Base-by-base conservation (phyloP, 768 basidiomycete species). In the Boletus sensibilis region DNA sequence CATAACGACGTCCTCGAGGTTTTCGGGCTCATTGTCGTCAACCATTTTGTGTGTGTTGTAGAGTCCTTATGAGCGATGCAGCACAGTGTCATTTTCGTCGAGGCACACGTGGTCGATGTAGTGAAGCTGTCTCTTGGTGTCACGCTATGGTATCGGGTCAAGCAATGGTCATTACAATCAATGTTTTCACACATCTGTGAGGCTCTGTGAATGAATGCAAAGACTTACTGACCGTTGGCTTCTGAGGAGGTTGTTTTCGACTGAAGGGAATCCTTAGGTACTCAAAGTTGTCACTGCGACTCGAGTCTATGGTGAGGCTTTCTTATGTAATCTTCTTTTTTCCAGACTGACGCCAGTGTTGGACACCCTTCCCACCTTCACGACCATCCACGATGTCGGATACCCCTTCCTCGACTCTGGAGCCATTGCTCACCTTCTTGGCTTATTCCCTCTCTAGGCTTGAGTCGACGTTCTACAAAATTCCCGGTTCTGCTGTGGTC, bases 401-500 rank as follows among this genome's bases (percentile, higher is more conserved):
- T 66, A 58, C 72, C 35, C 53, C 56, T 47, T 65, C 45, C 41
- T 72, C 75, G 29, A 65, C 72, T 14, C 58, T 82, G 27, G 78
- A 81, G 58, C 80, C 82, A 13, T 56, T 93, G 33, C 82, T 94
- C 65, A 71, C 82, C 4, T 79, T 92, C 61, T 73, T 95, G 42
- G 80, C 88, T 3, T 78, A 81, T 44, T 78, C 84, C 0, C 74
- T 90, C 39, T 73, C 80, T 4, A 82, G 80, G 2, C 64, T 85
- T 4, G 85, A 91, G 71, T 75, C 78, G 16, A 79, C 81, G 0
- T 94, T 94, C 72, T 84, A 82, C 75, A 83, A 80, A 57, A 72
- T 93, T 16, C 92, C 91, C 9, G 91, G 91, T 41, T 92, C 91
- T 10, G 84, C 87, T 3, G 88, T 94, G 57, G 74, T 93, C 59